Base-by-base conservation (phyloP, 1,284 basidiomycete genomes). In the Puccinia polysora region DNA sequence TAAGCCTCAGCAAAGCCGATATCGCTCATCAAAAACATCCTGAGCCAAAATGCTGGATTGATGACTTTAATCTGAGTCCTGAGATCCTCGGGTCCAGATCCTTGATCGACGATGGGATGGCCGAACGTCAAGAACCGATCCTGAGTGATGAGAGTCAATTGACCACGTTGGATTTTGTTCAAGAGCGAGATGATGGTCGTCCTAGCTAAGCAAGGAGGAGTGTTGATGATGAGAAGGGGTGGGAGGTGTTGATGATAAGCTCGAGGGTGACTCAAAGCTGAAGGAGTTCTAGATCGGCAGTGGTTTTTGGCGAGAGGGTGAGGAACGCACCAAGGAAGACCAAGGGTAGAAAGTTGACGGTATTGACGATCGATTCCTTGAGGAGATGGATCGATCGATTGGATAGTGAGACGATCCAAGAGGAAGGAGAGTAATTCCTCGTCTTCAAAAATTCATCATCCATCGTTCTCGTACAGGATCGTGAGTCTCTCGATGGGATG, bases 1-100 rank as follows among this genome's bases (percentile, higher is more conserved):
- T 88, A 91, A 1, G 89, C 88, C 83, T 95, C 91, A 78, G 89
- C 89, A 81, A 95, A 88, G 0, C 87, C 88, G 15, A 89, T 80
- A 77, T 89, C 88, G 40, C 79, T 89, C 85, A 77, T 89, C 82
- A 83, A 87, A 68, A 81, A 77, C 78, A 80, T 79, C 38, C 90
- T 85, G 52, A 86, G 82, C 91, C 91, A 93, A 79, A 93, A 93
- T 76, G 86, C 84, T 72, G 87, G 85, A 78, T 85, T 86, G 34
- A 84, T 78, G 60, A 93, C 84, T 73, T 83, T 83, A 71, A 93
- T 81, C 71, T 85, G 84, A 62, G 88, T 86, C 4, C 58, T 73
- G 12, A 76, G 77, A 10, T 73, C 64, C 4, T 74, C 59, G 59
- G 32, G 69, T 68, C 18, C 28, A 52, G 20, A 59, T 69, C 10